Conservation (phyloP, 2,329 filamentous ascomycete species). For the Ophiocordyceps camponoti-floridani region DNA sequence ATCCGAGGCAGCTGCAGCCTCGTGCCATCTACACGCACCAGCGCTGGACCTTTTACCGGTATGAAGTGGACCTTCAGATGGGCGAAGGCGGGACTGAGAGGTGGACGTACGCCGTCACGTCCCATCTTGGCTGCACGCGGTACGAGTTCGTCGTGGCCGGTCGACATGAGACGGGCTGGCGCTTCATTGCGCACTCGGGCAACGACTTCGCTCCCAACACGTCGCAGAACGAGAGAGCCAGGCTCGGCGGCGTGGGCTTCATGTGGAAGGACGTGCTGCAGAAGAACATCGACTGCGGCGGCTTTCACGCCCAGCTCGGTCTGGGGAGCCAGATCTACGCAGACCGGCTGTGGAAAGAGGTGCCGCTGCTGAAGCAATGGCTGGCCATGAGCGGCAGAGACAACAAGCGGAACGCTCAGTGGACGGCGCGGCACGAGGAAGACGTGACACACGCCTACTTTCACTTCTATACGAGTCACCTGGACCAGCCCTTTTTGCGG, state of each 20-base stretch:
- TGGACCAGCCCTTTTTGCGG: conserved; percentile 85
- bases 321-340: conserved; percentile 91
- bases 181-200: conserved; percentile 87
- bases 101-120: conserved; percentile 98
- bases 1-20: conserved; percentile 70
- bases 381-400: conserved; percentile 84
- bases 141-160: conserved; percentile 95
- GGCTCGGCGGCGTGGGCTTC: conserved; percentile 74
- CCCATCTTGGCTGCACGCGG: conserved; percentile 88
- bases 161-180: conserved; percentile 78
- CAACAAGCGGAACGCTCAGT: conserved; percentile 72
- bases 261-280: conserved; percentile 99
- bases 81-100: conserved; percentile 61
- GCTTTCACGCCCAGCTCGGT: conserved; percentile 86
- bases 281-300: conserved; percentile 90
- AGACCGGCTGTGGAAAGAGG: conserved; percentile 89
- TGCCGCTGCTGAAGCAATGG: conserved; percentile 89
- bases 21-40: conserved; percentile 78
- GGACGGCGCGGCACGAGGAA: conserved; percentile 90
- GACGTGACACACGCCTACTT: conserved; percentile 95
- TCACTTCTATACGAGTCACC: conserved; percentile 96
- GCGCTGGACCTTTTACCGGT: conserved; percentile 89
- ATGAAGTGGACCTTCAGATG: conserved; percentile 83
- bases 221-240: conserved; percentile 66
- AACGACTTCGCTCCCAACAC: conserved; percentile 90